Percentiles rank a stretch among this genome's conserved stretches.
phyloP scores from a whole-genome alignment of 805 yeast species.

The Jamesozyma rosinii region DNA sequence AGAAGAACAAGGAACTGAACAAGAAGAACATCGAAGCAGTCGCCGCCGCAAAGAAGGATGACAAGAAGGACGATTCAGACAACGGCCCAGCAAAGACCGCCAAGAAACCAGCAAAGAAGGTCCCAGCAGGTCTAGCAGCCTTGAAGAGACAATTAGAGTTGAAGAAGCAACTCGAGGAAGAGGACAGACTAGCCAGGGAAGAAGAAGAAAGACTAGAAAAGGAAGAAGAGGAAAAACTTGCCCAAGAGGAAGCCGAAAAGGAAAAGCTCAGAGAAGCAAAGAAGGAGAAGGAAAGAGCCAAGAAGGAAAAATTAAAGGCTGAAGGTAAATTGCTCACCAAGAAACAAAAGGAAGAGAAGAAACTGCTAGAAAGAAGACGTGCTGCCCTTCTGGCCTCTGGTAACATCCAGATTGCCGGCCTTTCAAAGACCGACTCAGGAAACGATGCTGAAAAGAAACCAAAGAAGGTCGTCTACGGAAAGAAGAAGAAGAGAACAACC shows the following conservation, averaged over 20 bases:
- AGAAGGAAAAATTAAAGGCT: constrained; percentile 85
- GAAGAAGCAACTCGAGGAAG: constrained; percentile 81
- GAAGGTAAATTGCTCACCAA: constrained; percentile 92
- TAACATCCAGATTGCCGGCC: constrained; percentile 65
- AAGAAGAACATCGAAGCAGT: constrained; percentile 32
- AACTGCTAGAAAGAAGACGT: constrained; percentile 77
- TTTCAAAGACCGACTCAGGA: constrained; percentile 32
- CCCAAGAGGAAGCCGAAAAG: constrained; percentile 37
- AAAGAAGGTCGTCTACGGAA: constrained; percentile 62
- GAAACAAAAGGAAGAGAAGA: constrained; percentile 91
- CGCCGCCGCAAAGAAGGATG: constrained; percentile 22
- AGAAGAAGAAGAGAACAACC: constrained; percentile 50
- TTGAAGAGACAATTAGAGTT: constrained; percentile 82
- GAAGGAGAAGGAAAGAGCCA: constrained; percentile 79
- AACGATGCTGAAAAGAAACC: constrained; percentile 40
- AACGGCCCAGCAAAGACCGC: constrained; percentile 24
- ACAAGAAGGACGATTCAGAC: constrained; percentile 31
- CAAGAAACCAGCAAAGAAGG: constrained; percentile 61
- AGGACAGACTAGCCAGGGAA: constrained; percentile 61
- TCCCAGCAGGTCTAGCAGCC: constrained; percentile 86
- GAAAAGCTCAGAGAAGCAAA: constrained; percentile 55
- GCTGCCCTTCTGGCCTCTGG: constrained; percentile 71
- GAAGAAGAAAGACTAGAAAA: constrained; percentile 50
- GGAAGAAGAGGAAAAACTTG: constrained; percentile 44
- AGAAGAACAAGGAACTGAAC: constrained; percentile 44